phyloP scores from a whole-genome alignment of 2,329 filamentous ascomycete species.

The Pseudocercospora vitis region DNA sequence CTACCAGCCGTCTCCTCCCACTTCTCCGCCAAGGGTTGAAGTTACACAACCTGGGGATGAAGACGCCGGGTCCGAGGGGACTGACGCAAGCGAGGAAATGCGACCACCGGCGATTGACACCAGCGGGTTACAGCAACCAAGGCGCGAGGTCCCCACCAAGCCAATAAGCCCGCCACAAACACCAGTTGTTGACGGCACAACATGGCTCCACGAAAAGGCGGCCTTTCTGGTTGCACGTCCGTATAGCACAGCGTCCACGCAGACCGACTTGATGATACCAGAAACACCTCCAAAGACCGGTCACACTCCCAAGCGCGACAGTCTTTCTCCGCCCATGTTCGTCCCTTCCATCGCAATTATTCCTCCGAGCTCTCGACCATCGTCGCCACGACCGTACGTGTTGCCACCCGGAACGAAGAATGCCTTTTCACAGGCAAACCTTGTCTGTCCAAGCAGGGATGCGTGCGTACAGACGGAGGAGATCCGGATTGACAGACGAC shows the following conservation, averaged over 20 bases:
- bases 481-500: conserved; percentile 77
- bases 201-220: conserved; percentile 28
- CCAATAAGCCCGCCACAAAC: conserved; percentile 66
- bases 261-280: conserved; percentile 34
- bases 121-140: conserved; percentile 17
- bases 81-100: conserved; percentile 16
- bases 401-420: conserved; percentile 81
- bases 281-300: conserved; percentile 34
- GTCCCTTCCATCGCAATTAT: conserved; percentile 84
- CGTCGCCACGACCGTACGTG: conserved; percentile 72
- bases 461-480: conserved; percentile 82
- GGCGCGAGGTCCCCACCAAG: conserved; percentile 13
- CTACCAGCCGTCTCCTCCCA: conserved; percentile 79
- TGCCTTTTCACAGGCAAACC: conserved; percentile 74
- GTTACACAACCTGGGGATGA: conserved; percentile 18
- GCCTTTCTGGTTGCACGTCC: conserved; percentile 22
- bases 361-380: conserved; percentile 80
- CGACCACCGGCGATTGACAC: conserved; percentile 16
- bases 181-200: conserved; percentile 49
- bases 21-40: conserved; percentile 61
- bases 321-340: conserved; percentile 33
- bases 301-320: conserved; percentile 31
- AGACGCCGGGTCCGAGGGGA: conserved; percentile 12
- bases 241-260: conserved; percentile 37
- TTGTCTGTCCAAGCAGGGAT: conserved; percentile 53